These are phyloP conservation scores for Phytophthora litchii DNA, from an alignment of 352 stramenopile genomes.

Conservation along the genomic window DNA sequence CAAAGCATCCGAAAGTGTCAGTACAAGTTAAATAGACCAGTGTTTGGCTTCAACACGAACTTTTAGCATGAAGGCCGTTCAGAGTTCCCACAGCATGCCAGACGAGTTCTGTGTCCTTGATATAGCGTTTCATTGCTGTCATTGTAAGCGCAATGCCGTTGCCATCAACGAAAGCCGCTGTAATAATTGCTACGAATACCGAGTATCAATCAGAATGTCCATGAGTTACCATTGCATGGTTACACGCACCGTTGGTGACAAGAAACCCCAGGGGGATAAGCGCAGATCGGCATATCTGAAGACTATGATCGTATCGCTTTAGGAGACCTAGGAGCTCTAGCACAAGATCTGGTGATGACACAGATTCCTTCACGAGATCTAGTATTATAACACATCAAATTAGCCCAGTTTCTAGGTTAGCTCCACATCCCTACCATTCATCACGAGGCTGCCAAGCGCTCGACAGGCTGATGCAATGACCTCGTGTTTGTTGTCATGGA, in stretches of 20 bases:
- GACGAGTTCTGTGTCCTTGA: slow-evolving; percentile 68
- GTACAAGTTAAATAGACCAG: background rate
- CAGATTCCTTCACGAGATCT: slow-evolving; percentile 76
- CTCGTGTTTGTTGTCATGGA: slow-evolving; percentile 80
- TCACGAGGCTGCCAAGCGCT: slow-evolving; percentile 68
- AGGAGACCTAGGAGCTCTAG: slow-evolving; percentile 63
- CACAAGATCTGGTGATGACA: slow-evolving; percentile 56
- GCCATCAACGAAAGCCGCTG: slow-evolving; percentile 61
- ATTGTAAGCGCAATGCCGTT: slow-evolving; percentile 70
- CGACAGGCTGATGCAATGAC: slow-evolving; percentile 68
- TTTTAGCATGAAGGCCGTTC: slow-evolving; percentile 66
- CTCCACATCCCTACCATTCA: slow-evolving; percentile 53
- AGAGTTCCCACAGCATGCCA: slow-evolving; percentile 78
- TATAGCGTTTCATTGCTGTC: slow-evolving; percentile 52
- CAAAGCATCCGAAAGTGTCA: background rate
- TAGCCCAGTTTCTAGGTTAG: background rate
- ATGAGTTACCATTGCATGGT: no score
- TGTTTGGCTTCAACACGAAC: slow-evolving; percentile 27
- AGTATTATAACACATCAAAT: background rate
- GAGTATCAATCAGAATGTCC: background rate
- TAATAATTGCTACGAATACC: slow-evolving; percentile 43
- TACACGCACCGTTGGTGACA: slow-evolving; percentile 58
- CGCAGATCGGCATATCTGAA: slow-evolving; percentile 52
- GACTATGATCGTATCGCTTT: slow-evolving; percentile 56
- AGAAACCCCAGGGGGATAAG: slow-evolving; percentile 70